These are phyloP conservation scores for Nicotiana sylvestris DNA, from an alignment of 257 asterid species.

Conservation along the genomic window DNA sequence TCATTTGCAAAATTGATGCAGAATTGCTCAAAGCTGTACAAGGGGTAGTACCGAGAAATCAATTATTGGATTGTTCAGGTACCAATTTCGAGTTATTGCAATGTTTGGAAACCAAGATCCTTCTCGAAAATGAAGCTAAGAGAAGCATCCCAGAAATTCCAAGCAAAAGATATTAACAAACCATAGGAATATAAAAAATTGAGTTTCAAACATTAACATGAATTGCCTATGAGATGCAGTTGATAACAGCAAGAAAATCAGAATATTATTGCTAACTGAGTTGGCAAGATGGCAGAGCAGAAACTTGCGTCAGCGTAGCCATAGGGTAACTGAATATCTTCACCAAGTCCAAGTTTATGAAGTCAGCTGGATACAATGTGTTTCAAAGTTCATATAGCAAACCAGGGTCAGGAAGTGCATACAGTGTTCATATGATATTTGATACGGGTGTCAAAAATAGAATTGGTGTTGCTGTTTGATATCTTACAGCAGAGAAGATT, in stretches of 20 bases:
- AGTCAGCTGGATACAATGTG: background rate
- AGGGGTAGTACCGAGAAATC: conserved; percentile 12
- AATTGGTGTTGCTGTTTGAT: background rate
- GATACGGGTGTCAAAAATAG: background rate
- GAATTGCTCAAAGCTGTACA: conserved; percentile 91
- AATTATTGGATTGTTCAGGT: conserved; percentile 9
- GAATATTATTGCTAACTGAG: background rate
- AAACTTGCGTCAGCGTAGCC: background rate
- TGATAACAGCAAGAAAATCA: background rate
- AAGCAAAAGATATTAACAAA: background rate
- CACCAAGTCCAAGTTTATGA: background rate
- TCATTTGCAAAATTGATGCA: conserved; percentile 98
- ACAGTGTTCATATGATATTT: background rate
- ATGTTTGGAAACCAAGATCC: conserved; percentile 4
- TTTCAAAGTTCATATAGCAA: background rate
- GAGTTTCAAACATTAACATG: background rate
- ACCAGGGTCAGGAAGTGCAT: background rate
- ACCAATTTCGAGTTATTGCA: conserved; percentile 10
- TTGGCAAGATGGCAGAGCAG: background rate
- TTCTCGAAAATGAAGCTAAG: background rate
- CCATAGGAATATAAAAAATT: background rate
- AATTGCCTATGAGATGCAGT: background rate
- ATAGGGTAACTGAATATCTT: background rate
- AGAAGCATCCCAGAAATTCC: conserved; percentile 4
- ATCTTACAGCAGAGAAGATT: background rate